Evolutionary conservation across 805 yeast species (phyloP), one percentile per base, ranked within the genome.

Genomic region (Saccharomycopsis sp.): DNA sequence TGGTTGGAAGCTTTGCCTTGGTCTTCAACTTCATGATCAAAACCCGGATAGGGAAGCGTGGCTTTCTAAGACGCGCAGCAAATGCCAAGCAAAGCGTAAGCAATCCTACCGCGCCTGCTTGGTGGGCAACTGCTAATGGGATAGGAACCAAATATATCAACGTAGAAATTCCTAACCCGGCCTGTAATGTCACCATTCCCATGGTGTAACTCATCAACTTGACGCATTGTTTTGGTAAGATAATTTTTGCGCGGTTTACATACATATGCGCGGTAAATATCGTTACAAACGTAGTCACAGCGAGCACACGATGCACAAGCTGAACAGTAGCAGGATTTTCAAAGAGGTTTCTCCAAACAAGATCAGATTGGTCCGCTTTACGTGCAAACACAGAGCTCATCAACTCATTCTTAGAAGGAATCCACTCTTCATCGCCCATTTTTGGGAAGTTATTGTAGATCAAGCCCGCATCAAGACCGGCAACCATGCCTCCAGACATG

Each of bases 281-380:
- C 0, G 90, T 73, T 62, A 80, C 78, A 72, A 92, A 93, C 0
- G 98, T 85, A 14, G 94, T 75, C 17, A 82, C 81, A 2, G 97
- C 99, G 60, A 92, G 72, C 23, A 86, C 80, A 71, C 99, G 82
- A 73, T 94, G 99, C 59, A 84, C 85, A 64, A 94, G 75, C 73
- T 94, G 99, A 44, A 94, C 99, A 1, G 97, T 92, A 3, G 96
- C 83, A 61, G 98, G 99, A 71, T 94, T 94, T 72, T 94, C 99
- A 50, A 94, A 78, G 71, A 89, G 72, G 69, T 94, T 94, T 76
- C 97, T 85, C 97, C 97, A 91, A 78, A 87, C 78, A 59, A 88
- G 70, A 69, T 92, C 97, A 2, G 89, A 78, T 58, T 77, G 73
- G 67, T 87, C 93, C 1, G 74, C 77, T 47, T 77, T 77, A 69